Base-by-base conservation (phyloP, 2,329 filamentous ascomycete genomes). In the Fusarium staphyleae region DNA sequence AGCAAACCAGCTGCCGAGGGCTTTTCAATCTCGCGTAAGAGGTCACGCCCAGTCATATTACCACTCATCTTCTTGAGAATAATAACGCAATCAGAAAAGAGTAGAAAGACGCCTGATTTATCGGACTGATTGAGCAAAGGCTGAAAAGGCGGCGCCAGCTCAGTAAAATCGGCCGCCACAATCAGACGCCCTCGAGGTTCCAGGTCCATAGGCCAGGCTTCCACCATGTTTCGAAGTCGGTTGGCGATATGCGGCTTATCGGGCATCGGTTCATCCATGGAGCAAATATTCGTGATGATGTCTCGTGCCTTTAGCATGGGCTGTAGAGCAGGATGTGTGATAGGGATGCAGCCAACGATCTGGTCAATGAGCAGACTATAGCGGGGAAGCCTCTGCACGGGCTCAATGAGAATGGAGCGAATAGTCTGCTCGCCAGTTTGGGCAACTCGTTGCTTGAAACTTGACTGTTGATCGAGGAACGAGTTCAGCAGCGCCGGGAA, bases 321-420 rank as follows among this genome's bases (percentile, higher is more conserved):
- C 62, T 89, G 88, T 46, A 96, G 81, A 1, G 93, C 93, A 3
- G 92, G 90, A 70, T 98, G 93, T 8, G 89, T 87, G 43, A 93
- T 85, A 4, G 93, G 93, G 14, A 98, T 82, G 55, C 89, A 92
- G 62, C 88, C 87, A 40, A 95, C 85, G 69, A 99, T 97, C 68
- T 96, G 93, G 75, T 99, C 95, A 66, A 99, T 98, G 69, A 98
- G 88, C 29, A 99, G 80, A 68, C 91, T 97, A 75, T 99, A 99
- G 19, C 95, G 88, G 19, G 95, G 95, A 45, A 99, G 81, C 45
- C 95, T 84, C 73, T 99, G 95, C 1, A 99, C 93, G 3, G 95
- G 95, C 74, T 99, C 95, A 71, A 99, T 99, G 48, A 99, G 82
- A 58, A 95, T 84, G 3, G 95, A 98, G 41, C 91, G 92, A 47